Conservation (phyloP, 2,329 filamentous ascomycete species). For the Rhynchosporium graminicola region DNA sequence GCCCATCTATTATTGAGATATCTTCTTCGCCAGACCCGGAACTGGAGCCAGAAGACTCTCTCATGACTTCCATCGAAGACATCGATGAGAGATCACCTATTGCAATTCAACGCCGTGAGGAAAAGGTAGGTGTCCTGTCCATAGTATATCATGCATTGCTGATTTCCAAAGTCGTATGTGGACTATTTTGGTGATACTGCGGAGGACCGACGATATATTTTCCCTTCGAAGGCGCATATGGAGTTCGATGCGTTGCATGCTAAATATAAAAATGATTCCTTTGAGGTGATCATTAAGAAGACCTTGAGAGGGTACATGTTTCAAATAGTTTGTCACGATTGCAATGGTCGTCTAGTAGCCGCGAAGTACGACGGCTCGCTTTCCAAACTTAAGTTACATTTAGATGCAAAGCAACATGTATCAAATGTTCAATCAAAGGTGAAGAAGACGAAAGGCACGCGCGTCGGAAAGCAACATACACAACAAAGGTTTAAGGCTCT, state of each 20-base stretch:
- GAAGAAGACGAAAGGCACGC: neutral
- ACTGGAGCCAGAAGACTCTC: neutral
- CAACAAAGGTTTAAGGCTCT: neutral
- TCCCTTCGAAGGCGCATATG: neutral
- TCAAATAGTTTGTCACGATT: conserved; percentile 4
- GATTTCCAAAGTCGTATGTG: neutral
- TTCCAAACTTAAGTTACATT: neutral
- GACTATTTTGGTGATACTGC: neutral
- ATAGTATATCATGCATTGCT: neutral
- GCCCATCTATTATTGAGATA: neutral
- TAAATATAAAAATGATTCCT: neutral
- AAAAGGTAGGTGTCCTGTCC: neutral
- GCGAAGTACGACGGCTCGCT: neutral
- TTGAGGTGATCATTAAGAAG: neutral
- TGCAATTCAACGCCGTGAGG: neutral
- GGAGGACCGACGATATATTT: neutral
- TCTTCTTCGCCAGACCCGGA: neutral
- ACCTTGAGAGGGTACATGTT: neutral
- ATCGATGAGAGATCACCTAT: neutral
- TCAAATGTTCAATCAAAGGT: neutral
- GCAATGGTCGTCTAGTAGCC: neutral
- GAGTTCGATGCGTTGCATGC: neutral
- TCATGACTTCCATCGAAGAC: neutral
- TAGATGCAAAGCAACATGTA: neutral
- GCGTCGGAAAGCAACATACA: neutral